These are phyloP conservation scores for Eimeria brunetti DNA, from an alignment of 169 alveolate species.

Conservation along the genomic window DNA sequence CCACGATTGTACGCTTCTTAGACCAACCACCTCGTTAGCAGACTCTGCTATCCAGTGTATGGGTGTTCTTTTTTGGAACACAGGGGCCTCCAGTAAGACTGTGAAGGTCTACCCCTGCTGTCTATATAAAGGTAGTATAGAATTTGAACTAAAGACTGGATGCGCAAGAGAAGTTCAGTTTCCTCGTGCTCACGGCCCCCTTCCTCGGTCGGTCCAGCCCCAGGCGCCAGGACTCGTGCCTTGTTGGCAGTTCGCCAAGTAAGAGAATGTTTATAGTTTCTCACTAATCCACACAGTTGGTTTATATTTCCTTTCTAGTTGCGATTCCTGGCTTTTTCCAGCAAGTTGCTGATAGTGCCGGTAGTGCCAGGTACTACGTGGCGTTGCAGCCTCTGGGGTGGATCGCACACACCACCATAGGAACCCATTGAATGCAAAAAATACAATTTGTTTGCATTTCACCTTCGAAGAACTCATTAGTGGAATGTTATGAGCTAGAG, in stretches of 20 bases:
- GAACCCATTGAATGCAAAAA: background rate
- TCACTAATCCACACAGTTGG: background rate
- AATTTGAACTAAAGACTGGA: background rate
- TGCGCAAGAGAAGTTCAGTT: background rate
- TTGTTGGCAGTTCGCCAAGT: background rate
- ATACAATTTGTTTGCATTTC: background rate
- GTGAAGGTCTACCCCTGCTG: background rate
- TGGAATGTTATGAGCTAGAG: background rate
- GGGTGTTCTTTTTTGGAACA: too few species aligned
- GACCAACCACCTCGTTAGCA: too few species aligned
- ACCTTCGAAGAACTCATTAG: background rate
- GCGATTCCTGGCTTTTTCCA: background rate
- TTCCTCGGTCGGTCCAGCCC: constrained; percentile 14
- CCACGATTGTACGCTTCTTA: too few species aligned
- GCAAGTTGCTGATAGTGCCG: background rate
- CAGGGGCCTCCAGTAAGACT: background rate
- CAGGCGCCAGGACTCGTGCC: constrained; percentile 3
- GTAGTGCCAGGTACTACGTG: background rate
- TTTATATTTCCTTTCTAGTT: background rate
- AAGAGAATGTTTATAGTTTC: background rate
- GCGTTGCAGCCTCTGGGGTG: background rate
- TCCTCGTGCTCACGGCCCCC: background rate
- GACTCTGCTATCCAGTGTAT: too few species aligned
- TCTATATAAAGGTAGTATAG: background rate
- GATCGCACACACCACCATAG: constrained; percentile 6